A percentile compares a stretch with the other conserved stretches of the same genome.
phyloP scores from a whole-genome alignment of 768 basidiomycete genomes.

The Sporobolomyces roseus region DNA sequence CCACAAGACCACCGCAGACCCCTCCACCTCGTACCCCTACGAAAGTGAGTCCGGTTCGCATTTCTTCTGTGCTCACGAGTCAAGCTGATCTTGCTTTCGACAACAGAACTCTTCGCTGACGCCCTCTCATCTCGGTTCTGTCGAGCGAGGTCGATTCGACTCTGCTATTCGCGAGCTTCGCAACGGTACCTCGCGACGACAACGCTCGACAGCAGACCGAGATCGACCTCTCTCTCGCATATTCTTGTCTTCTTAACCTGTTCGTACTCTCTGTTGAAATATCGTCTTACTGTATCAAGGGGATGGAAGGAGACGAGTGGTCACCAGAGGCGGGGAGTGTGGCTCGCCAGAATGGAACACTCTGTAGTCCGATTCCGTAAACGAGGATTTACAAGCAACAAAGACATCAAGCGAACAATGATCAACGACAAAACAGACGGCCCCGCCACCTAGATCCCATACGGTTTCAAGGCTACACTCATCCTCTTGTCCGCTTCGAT shows the following conservation, averaged over 20 bases:
- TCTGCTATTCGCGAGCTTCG: constrained; percentile 77
- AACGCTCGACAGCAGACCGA: constrained; percentile 14
- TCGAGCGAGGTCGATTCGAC: constrained; percentile 76
- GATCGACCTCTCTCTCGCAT: constrained; percentile 32
- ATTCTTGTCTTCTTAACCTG: constrained; percentile 24
- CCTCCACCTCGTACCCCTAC: neutral
- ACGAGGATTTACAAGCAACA: no score
- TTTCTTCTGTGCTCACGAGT: neutral
- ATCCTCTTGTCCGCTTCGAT: neutral
- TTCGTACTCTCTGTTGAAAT: no score
- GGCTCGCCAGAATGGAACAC: no score
- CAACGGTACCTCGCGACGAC: constrained; percentile 52
- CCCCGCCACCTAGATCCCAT: neutral
- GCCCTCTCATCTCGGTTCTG: constrained; percentile 50
- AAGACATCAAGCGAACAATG: no score
- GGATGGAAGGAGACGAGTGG: no score
- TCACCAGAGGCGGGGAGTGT: no score
- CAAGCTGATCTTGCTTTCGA: neutral
- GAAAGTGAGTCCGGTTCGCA: neutral
- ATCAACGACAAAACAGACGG: no score
- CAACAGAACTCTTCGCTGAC: neutral
- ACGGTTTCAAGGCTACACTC: constrained; percentile 9
- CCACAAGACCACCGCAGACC: constrained; percentile 53
- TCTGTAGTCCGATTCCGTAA: no score
- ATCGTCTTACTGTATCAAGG: no score